Evolutionary conservation across 2,329 filamentous ascomycete species (phyloP).

Genomic region (Microcyclosporella mali): DNA sequence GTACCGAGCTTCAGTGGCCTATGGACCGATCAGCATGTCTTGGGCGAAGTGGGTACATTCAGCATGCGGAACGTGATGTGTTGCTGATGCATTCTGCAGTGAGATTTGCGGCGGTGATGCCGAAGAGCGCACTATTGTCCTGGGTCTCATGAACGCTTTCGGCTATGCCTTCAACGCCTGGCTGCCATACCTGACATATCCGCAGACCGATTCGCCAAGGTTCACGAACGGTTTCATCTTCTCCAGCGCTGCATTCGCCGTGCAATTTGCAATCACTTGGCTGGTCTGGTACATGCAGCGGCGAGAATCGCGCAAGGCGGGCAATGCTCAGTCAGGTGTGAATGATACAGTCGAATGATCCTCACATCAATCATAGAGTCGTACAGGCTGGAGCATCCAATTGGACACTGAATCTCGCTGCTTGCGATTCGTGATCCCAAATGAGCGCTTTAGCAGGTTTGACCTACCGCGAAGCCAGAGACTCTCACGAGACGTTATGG

Average conservation of each 20-base stretch:
- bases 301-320: constrained; percentile 8
- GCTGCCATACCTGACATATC: constrained; percentile 49
- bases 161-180: constrained; percentile 65
- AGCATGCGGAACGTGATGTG: background rate
- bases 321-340: no score
- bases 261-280: constrained; percentile 20
- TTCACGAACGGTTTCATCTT: constrained; percentile 24
- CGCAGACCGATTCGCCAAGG: constrained; percentile 15
- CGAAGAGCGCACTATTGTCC: constrained; percentile 61
- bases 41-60: constrained; percentile 39
- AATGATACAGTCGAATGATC: no score
- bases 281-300: constrained; percentile 19
- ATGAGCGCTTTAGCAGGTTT: no score
- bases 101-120: constrained; percentile 53
- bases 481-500: no score
- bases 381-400: no score
- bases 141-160: constrained; percentile 62
- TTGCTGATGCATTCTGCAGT: constrained; percentile 10
- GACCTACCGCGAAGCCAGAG: no score
- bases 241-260: constrained; percentile 17
- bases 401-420: no score
- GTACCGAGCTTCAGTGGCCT: constrained; percentile 27
- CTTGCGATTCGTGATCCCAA: no score
- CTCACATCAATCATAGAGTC: no score
- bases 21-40: constrained; percentile 31